Evolutionary conservation across 495 filamentous ascomycete genomes (phyloP), one percentile per base, ranked within the genome.

Genomic region (Neurospora sp.): DNA sequence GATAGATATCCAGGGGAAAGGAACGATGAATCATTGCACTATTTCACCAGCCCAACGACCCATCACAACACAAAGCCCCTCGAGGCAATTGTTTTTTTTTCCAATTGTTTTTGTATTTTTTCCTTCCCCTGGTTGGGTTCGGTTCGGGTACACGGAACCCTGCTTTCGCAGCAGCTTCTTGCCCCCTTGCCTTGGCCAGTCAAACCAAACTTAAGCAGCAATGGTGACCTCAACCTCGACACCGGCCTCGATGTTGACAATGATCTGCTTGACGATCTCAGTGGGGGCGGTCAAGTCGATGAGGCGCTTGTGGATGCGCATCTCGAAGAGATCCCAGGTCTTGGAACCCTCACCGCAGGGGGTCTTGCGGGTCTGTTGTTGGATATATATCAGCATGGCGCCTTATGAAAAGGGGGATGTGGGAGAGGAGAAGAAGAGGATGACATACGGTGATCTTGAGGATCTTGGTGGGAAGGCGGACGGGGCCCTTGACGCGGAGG

Each of bases 201-300:
- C 74, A 54, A 70, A 40, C 35, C 71, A 27, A 35, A 62, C 71
- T 89, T 94, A 99, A 84, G 96, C 95, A 83, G 96, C 96, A 87
- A 99, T 99, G 80, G 96, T 99, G 78, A 99, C 96, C 90, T 99
- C 96, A 80, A 99, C 96, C 90, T 99, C 96, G 83, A 99, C 96
- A 89, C 96, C 96, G 75, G 96, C 96, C 91, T 99, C 96, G 85
- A 99, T 98, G 89, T 99, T 99, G 88, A 98, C 94, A 84, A 99
- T 99, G 89, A 99, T 98, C 90, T 97, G 94, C 91, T 99, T 99
- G 84, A 99, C 96, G 74, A 97, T 93, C 89, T 99, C 96, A 79
- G 96, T 99, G 72, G 96, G 96, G 75, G 96, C 96, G 84, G 95
- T 96, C 73, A 98, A 88, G 87, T 93, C 95, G 77, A 74, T 77